A percentile compares a stretch with the other conserved stretches of the same genome.
phyloP scores from a whole-genome alignment of 768 basidiomycete species.

The Leccinum ochraceum region DNA sequence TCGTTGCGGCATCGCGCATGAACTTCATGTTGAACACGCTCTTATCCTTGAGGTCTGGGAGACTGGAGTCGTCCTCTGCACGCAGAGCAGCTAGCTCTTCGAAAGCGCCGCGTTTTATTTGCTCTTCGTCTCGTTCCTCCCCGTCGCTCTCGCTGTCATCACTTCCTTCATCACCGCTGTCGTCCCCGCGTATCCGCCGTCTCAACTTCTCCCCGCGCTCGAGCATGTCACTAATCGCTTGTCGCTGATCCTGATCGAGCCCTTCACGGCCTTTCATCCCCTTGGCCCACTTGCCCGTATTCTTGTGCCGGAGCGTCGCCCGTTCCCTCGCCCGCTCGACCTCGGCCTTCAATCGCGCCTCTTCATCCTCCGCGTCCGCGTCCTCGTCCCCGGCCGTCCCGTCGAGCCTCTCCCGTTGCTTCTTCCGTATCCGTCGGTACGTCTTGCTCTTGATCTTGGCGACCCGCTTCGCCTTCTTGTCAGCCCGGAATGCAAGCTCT shows the following conservation, averaged over 20 bases:
- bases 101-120: slow-evolving; percentile 67
- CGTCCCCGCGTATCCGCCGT: slow-evolving; percentile 71
- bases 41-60: slow-evolving; percentile 44
- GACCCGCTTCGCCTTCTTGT: slow-evolving; percentile 84
- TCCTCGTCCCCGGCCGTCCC: slow-evolving; percentile 36
- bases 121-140: slow-evolving; percentile 41
- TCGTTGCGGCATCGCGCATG: slow-evolving; percentile 89
- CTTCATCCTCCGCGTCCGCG: slow-evolving; percentile 43
- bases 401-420: slow-evolving; percentile 65
- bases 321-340: slow-evolving; percentile 82
- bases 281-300: slow-evolving; percentile 86
- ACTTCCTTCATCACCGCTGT: slow-evolving; percentile 54
- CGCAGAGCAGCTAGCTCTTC: slow-evolving; percentile 68
- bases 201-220: slow-evolving; percentile 77
- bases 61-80: slow-evolving; percentile 35
- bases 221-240: slow-evolving; percentile 85
- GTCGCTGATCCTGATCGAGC: slow-evolving; percentile 58
- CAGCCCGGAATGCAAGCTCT: slow-evolving; percentile 92
- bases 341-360: slow-evolving; percentile 65
- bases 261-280: slow-evolving; percentile 71
- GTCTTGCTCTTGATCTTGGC: slow-evolving; percentile 97
- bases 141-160: slow-evolving; percentile 44
- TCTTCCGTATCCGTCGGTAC: slow-evolving; percentile 82
- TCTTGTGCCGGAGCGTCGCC: slow-evolving; percentile 86
- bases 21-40: slow-evolving; percentile 96